Base-by-base conservation (phyloP, 2,329 filamentous ascomycete species). In the Tolypocladium ophioglossoides region DNA sequence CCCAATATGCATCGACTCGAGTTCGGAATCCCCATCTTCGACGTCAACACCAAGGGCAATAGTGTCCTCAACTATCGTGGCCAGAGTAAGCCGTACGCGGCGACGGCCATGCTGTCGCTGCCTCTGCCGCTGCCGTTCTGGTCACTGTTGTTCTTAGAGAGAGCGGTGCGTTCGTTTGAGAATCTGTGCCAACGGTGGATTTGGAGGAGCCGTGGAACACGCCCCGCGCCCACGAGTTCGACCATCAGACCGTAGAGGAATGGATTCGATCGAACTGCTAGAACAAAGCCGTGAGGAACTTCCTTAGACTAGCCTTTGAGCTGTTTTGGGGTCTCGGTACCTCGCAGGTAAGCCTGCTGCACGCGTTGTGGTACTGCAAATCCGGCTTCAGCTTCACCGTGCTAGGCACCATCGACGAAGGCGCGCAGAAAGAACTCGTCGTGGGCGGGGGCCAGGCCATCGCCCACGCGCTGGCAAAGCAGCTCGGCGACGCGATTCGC, bases 351-450 rank as follows among this genome's bases (percentile, higher is more conserved):
- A 54, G 34, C 20, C 22, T 39, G 49, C 49, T 54, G 16, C 49
- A 54, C 22, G 53, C 53, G 14, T 2, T 54, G 18, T 51, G 47
- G 46, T 54, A 44, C 20, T 54, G 52, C 27, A 51, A 51, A 39
- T 50, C 52, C 8, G 52, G 52, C n/a, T 30, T 54, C 46, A 51
- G 52, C 48, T 48, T 51, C 37, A 41, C 47, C 35, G 48, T 46
- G 22, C 8, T 54, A 18, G 24, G 32, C 24, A 54, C 20, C 16
- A 51, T n/a, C 37, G 52, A 54, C 18, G 22, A 51, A 8, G 46
- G 46, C 24, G 46, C 46, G 20, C 35, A 54, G 46, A 46, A 41
- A 35, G 20, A 51, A 22, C 30, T 54, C 46, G 50, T 54, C 35
- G 52, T 54, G 3, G 52, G 52, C 27, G 52, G 52, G 2, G 52